These are phyloP conservation scores for Streptanthus diversifolius DNA, from an alignment of 345 rosid species.

Conservation along the genomic window DNA sequence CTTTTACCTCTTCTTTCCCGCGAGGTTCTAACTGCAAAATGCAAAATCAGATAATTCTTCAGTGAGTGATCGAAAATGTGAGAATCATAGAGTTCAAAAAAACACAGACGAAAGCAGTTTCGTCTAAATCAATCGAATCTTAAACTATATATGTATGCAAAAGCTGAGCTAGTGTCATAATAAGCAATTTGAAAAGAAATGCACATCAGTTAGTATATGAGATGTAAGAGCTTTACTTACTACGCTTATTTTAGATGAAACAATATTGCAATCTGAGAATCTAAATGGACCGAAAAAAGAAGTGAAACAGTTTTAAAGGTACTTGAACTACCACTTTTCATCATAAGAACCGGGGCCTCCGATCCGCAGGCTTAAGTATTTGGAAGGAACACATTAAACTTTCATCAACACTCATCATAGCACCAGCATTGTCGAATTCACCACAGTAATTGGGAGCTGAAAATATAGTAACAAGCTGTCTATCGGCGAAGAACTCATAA, in stretches of 20 bases:
- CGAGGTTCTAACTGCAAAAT: conserved; percentile 19
- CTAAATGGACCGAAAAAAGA: not conserved
- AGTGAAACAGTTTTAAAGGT: not conserved
- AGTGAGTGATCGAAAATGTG: conserved; percentile 2
- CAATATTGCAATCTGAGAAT: not conserved
- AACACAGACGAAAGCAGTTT: not conserved
- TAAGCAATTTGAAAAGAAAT: not conserved
- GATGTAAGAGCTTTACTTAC: not conserved
- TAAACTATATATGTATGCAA: not conserved
- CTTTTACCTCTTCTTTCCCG: conserved; percentile 11
- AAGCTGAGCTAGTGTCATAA: not conserved
- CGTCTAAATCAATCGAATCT: not conserved
- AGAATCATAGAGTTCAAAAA: not conserved
- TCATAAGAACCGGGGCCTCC: conserved; percentile 56
- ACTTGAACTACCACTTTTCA: conserved; percentile 30
- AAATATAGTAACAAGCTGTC: conserved; percentile 86
- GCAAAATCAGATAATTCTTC: not conserved
- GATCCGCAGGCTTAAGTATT: conserved; percentile 87
- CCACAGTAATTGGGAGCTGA: conserved; percentile 99
- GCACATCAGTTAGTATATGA: not conserved
- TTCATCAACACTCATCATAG: conserved; percentile 97
- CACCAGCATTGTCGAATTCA: conserved; percentile 94
- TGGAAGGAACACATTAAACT: conserved; percentile 95
- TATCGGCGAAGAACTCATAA: conserved; percentile 85
- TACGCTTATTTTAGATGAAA: not conserved